phyloP scores from a whole-genome alignment of 2,329 filamentous ascomycete genomes.

The Microsporum audouinii region DNA sequence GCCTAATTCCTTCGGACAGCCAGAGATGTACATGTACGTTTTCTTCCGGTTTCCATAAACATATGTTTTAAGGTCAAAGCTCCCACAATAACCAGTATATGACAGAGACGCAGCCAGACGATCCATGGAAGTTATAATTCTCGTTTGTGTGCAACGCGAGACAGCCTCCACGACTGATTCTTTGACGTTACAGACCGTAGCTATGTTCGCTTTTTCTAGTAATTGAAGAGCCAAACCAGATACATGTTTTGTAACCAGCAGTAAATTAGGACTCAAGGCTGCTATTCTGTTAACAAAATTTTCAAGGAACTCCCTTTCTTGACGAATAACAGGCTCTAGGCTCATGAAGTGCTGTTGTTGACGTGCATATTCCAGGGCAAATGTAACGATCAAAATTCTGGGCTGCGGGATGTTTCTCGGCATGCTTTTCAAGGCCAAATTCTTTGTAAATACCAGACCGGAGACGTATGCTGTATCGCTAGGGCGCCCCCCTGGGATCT shows the following conservation, averaged over 20 bases:
- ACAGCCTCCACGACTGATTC: constrained; percentile 91
- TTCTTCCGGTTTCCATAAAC: constrained; percentile 76
- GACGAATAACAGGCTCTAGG: constrained; percentile 86
- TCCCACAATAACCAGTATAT: constrained; percentile 66
- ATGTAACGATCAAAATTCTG: constrained; percentile 83
- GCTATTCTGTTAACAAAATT: constrained; percentile 88
- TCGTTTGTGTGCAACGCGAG: constrained; percentile 78
- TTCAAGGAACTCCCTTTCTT: constrained; percentile 85
- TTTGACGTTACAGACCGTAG: constrained; percentile 94
- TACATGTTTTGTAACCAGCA: constrained; percentile 87
- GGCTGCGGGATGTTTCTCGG: constrained; percentile 71
- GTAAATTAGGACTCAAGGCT: constrained; percentile 68
- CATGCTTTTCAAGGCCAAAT: constrained; percentile 94
- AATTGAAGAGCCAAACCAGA: constrained; percentile 84
- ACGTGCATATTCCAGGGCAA: constrained; percentile 89
- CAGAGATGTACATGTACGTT: constrained; percentile 90
- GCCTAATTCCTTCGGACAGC: constrained; percentile 77
- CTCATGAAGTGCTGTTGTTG: constrained; percentile 97
- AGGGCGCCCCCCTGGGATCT: constrained; percentile 80
- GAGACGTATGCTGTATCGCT: constrained; percentile 94
- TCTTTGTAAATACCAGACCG: constrained; percentile 94
- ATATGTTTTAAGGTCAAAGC: constrained; percentile 92
- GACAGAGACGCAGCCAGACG: constrained; percentile 70
- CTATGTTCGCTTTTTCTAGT: constrained; percentile 75
- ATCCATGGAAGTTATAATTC: constrained; percentile 88